These are phyloP conservation scores for Solanum hybrid DNA, from an alignment of 305 asterid species.

Conservation along the genomic window DNA sequence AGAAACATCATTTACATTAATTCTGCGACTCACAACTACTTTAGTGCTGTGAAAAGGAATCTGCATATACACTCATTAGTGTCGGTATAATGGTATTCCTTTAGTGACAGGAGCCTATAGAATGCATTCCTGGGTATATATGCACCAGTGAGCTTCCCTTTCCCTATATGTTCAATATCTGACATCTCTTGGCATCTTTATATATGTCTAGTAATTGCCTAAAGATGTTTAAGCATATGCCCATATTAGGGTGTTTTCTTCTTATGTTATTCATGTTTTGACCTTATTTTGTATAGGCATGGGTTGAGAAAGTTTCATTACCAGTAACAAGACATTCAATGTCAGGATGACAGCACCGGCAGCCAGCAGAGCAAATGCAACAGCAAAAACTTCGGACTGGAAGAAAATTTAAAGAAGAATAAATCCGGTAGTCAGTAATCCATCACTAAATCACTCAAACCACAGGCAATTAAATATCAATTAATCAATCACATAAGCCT, in stretches of 20 bases:
- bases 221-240: neutral
- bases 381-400: conserved; percentile 95
- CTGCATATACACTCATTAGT: neutral
- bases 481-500: neutral
- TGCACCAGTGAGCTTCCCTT: neutral
- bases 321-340: conserved; percentile 86
- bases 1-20: neutral
- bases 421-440: neutral
- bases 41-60: neutral
- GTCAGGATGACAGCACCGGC: conserved; percentile 87
- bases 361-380: conserved; percentile 88
- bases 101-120: neutral
- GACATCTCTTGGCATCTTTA: neutral
- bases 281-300: neutral
- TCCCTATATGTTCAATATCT: neutral
- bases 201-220: neutral
- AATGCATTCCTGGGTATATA: neutral
- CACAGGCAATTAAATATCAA: neutral
- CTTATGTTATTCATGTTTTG: neutral
- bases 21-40: neutral
- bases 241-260: neutral
- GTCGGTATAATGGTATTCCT: neutral
- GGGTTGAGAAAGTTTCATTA: conserved; percentile 19
- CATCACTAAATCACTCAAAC: neutral
- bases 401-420: neutral